Conservation (phyloP, 1,284 basidiomycete species). For the Tilletia horrida region DNA sequence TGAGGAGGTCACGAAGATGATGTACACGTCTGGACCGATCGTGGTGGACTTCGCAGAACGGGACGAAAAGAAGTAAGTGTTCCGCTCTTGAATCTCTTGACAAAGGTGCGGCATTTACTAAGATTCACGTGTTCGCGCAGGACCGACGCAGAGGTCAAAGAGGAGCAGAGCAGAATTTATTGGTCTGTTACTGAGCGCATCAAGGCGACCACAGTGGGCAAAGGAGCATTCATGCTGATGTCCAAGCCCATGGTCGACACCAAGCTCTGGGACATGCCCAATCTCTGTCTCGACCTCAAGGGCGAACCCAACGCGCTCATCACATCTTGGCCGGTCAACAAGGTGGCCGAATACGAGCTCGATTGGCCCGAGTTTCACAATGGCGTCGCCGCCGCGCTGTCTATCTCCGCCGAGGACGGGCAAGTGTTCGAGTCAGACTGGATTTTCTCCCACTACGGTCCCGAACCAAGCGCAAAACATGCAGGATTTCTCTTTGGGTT, state of each 20-base stretch:
- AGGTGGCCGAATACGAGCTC: slow-evolving; percentile 44
- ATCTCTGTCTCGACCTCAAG: slow-evolving; percentile 37
- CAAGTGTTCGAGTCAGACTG: slow-evolving; percentile 56
- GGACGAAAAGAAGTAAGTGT: slow-evolving; percentile 28
- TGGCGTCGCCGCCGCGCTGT: slow-evolving; percentile 82
- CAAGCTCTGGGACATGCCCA: slow-evolving; percentile 40
- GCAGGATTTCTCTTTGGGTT: slow-evolving; percentile 91
- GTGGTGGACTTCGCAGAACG: slow-evolving; percentile 32
- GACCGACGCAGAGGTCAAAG: slow-evolving; percentile 19
- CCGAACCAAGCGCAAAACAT: slow-evolving; percentile 74
- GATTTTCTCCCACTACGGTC: slow-evolving; percentile 48
- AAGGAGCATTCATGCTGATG: slow-evolving; percentile 48
- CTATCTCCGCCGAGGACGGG: neutral
- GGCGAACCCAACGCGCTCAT: slow-evolving; percentile 18
- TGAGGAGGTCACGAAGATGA: slow-evolving; percentile 47
- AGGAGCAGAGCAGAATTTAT: slow-evolving; percentile 13
- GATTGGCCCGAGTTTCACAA: slow-evolving; percentile 97
- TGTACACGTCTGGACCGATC: slow-evolving; percentile 36
- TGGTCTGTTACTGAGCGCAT: slow-evolving; percentile 37
- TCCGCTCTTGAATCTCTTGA: no score
- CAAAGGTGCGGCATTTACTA: no score
- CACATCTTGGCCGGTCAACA: slow-evolving; percentile 26
- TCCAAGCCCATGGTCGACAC: slow-evolving; percentile 39
- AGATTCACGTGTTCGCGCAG: neutral
- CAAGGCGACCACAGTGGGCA: slow-evolving; percentile 42